These are phyloP conservation scores for Ormosia semicastrata DNA, from an alignment of 306 rosid species.

Conservation along the genomic window DNA sequence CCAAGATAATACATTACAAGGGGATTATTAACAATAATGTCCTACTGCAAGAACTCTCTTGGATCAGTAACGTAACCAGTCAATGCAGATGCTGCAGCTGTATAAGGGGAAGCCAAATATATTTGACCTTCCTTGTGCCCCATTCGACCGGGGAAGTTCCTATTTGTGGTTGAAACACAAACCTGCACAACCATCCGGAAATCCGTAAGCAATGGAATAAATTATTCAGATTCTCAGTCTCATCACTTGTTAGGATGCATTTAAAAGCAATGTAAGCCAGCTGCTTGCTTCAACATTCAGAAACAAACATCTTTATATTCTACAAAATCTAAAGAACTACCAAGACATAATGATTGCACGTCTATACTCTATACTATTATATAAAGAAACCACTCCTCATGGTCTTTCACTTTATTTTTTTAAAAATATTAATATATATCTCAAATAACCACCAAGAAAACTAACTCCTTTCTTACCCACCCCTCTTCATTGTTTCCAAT, in stretches of 20 bases:
- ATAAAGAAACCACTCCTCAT: neutral
- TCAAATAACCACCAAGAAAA: neutral
- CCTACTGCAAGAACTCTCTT: slow-evolving; percentile 83
- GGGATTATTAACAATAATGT: neutral
- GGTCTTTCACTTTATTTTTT: neutral
- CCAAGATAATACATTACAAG: neutral
- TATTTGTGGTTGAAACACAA: slow-evolving; percentile 67
- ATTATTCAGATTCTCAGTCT: neutral
- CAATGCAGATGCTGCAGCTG: slow-evolving; percentile 98
- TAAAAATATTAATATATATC: neutral
- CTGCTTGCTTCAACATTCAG: neutral
- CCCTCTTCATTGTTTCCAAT: neutral
- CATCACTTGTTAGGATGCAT: neutral
- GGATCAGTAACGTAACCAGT: slow-evolving; percentile 95
- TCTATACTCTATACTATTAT: neutral
- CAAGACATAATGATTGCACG: neutral
- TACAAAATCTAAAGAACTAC: neutral
- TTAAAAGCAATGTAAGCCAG: neutral
- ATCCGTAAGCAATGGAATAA: neutral
- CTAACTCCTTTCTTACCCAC: neutral
- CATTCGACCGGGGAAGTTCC: slow-evolving; percentile 97
- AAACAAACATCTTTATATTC: neutral
- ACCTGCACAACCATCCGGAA: slow-evolving; percentile 53
- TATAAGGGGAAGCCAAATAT: slow-evolving; percentile 90
- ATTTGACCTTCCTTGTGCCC: slow-evolving; percentile 95